Percentiles rank a stretch among this genome's conserved stretches.
These are phyloP conservation scores for Pulveroboletus sp. DNA, from an alignment of 1,284 basidiomycete genomes.

Conservation along the genomic window DNA sequence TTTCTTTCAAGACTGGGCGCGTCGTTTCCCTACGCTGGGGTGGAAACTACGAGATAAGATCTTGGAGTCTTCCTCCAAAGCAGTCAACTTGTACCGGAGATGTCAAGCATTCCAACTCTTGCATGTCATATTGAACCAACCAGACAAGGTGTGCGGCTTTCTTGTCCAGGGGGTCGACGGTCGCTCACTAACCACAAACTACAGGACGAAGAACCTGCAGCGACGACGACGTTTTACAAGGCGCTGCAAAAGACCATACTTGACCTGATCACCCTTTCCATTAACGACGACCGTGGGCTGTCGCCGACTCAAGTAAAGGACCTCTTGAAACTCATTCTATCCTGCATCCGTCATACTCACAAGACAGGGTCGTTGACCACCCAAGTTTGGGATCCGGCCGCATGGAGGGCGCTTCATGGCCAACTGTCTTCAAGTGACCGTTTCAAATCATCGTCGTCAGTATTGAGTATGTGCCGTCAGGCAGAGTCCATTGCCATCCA, in stretches of 20 bases:
- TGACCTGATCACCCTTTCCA: slow-evolving; percentile 52
- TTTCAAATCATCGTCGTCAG: slow-evolving; percentile 46
- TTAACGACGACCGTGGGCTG: slow-evolving; percentile 49
- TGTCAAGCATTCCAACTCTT: slow-evolving; percentile 77
- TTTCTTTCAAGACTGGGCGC: slow-evolving; percentile 83
- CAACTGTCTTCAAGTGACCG: slow-evolving; percentile 43
- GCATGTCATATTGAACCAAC: slow-evolving; percentile 63
- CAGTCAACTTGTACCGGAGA: slow-evolving; percentile 76
- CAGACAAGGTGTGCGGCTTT: slow-evolving; percentile 32
- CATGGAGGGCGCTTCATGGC: slow-evolving; percentile 42
- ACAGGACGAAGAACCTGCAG: slow-evolving; percentile 36
- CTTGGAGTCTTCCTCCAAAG: slow-evolving; percentile 52
- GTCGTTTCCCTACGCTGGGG: slow-evolving; percentile 64
- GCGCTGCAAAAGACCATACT: slow-evolving; percentile 53
- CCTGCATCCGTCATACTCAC: slow-evolving; percentile 63
- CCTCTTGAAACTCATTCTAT: slow-evolving; percentile 71
- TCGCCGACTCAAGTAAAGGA: slow-evolving; percentile 79
- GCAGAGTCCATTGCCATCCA: slow-evolving; percentile 33
- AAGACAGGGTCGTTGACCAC: slow-evolving; percentile 39
- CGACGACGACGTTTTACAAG: slow-evolving; percentile 49
- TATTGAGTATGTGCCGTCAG: slow-evolving; percentile 54
- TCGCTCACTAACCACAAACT: slow-evolving; percentile 3
- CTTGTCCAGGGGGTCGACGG: background rate
- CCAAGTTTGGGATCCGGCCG: slow-evolving; percentile 47
- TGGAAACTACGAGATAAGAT: slow-evolving; percentile 71